phyloP scores from a whole-genome alignment of 768 basidiomycete genomes.

The Boletus tomentosulus region DNA sequence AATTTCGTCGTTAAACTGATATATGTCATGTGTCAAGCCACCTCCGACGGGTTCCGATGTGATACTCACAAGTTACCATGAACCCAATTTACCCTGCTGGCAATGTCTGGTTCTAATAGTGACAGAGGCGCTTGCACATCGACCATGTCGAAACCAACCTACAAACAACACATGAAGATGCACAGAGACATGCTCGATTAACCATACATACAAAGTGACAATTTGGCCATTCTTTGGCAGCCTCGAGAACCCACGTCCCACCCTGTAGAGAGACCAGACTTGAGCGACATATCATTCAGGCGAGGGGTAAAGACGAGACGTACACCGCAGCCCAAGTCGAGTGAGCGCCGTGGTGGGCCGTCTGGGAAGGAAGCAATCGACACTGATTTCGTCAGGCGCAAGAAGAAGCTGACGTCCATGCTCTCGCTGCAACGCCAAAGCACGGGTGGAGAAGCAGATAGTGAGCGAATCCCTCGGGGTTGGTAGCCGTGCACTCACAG shows the following conservation, averaged over 20 bases:
- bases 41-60: neutral
- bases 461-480: conserved; percentile 4
- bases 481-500: conserved; percentile 43
- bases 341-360: conserved; percentile 45
- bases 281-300: neutral
- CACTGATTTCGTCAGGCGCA: conserved; percentile 48
- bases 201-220: conserved; percentile 54
- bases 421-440: conserved; percentile 40
- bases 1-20: conserved; percentile 66
- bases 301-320: conserved; percentile 19
- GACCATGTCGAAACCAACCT: conserved; percentile 80
- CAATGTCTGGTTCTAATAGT: conserved; percentile 47
- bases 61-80: conserved; percentile 72
- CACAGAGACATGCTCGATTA: neutral
- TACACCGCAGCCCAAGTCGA: conserved; percentile 77
- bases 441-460: neutral
- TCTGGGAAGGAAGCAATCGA: conserved; percentile 56
- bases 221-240: conserved; percentile 65
- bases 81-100: conserved; percentile 61
- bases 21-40: neutral
- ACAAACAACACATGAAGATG: conserved; percentile 4
- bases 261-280: conserved; percentile 36
- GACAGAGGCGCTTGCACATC: conserved; percentile 63
- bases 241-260: conserved; percentile 69
- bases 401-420: conserved; percentile 47